Base-by-base conservation (phyloP, 345 rosid genomes). In the Atalantia buxifolia region DNA sequence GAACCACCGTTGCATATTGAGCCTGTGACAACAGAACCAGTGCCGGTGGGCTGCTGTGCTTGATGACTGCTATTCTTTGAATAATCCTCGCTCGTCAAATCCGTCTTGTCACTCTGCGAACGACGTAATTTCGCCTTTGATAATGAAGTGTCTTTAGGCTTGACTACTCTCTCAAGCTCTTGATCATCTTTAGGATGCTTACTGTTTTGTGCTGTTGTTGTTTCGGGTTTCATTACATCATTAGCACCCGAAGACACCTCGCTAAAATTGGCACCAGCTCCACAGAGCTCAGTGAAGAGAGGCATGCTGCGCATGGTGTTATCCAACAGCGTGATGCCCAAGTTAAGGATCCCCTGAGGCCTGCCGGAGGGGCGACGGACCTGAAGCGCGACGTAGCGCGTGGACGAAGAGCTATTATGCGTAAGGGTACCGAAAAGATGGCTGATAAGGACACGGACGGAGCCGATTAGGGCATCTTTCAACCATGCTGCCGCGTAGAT, bases 401-500 rank as follows among this genome's bases (percentile, higher is more conserved):
- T 84, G 24, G 78, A 10, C 7, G 87, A 76, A 38, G 77, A 80
- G 75, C 57, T 53, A 71, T 82, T 82, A 42, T 81, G 76, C 5
- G 28, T 79, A 57, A 78, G 45, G 59, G 70, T 21, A 55, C 66
- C 74, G 28, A 88, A 87, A 19, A 97, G 81, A 16, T 89, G 88
- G 63, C 84, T 88, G 1, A 93, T 76, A 27, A 84, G 86, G 48
- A 92, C 98, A 9, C 87, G 85, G 2, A 93, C 94, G 1, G 90
- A 88, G 5, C 97, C 97, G 13, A 93, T 85, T 22, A 89, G 87
- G 0, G 90, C 92, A 53, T 94, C 98, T 7, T 89, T 89, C 10
- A 92, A 88, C 99, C 98, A 97, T 0, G 98, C 96, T 0, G 97
- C 95, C 0, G 97, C 92, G 60, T 91, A 97, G 45, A 97, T 89